Evolutionary conservation across 164 flowering plant species (phyloP).

Genomic region (Sextonia rubra): DNA sequence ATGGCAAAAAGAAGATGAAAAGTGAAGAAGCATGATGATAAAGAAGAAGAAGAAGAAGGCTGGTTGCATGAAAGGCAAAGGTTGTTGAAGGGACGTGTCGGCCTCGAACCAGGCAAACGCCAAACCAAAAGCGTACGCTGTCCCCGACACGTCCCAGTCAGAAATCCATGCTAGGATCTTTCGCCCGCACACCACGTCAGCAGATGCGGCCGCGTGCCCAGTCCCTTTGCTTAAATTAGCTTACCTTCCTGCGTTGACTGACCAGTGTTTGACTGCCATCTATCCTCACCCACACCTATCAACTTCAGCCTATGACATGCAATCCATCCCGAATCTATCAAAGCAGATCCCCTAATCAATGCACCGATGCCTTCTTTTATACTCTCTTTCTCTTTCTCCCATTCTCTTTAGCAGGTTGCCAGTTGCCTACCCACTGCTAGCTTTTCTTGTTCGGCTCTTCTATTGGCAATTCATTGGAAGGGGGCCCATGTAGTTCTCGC

Average conservation of each 20-base stretch:
- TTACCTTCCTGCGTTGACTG: neutral
- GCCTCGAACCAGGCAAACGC: neutral
- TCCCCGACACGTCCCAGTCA: neutral
- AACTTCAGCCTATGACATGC: neutral
- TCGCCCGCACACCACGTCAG: neutral
- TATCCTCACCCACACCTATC: neutral
- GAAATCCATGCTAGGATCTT: neutral
- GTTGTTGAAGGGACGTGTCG: conserved; percentile 1
- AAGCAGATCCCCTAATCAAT: neutral
- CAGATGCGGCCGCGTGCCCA: conserved; percentile 4
- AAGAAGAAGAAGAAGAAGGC: neutral
- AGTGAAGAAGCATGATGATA: no score
- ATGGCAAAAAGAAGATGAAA: no score
- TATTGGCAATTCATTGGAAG: no score
- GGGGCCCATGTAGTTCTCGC: no score
- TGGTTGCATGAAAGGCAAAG: neutral
- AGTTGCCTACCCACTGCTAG: no score
- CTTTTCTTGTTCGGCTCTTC: no score
- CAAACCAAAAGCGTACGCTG: neutral
- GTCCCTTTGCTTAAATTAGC: no score
- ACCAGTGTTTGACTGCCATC: neutral
- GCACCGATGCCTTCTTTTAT: neutral
- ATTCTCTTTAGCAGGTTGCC: no score
- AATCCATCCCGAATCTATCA: conserved; percentile 2
- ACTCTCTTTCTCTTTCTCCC: no score